Evolutionary conservation across 495 filamentous ascomycete genomes (phyloP).

Genomic region (Penicillium antarcticum): DNA sequence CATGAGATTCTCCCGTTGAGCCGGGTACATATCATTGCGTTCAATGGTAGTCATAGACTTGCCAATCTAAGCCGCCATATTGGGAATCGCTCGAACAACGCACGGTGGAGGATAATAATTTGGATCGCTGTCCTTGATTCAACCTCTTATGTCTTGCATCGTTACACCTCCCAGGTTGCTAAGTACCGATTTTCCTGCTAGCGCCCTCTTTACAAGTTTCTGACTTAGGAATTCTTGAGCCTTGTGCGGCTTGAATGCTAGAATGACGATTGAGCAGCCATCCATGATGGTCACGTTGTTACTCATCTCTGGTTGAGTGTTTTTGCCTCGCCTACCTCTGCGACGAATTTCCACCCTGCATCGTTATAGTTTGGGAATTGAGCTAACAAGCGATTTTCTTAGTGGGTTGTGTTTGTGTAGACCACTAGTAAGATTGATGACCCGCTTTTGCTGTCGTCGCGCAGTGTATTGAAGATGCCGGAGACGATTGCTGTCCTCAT

Average conservation of each 20-base stretch:
- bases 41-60: conserved; percentile 23
- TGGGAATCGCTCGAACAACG: conserved; percentile 22
- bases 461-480: conserved; percentile 5
- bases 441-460: conserved; percentile 10
- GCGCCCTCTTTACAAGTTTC: conserved; percentile 10
- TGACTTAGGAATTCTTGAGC: conserved; percentile 12
- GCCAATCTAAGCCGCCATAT: conserved; percentile 20
- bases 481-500: conserved; percentile 21
- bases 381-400: neutral
- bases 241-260: conserved; percentile 24
- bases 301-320: neutral
- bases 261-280: conserved; percentile 20
- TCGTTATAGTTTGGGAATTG: neutral
- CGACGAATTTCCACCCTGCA: neutral
- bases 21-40: neutral
- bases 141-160: conserved; percentile 55
- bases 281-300: conserved; percentile 10
- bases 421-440: conserved; percentile 8
- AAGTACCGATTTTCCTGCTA: conserved; percentile 73
- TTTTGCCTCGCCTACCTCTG: neutral
- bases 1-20: conserved; percentile 3
- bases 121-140: conserved; percentile 41
- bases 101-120: neutral
- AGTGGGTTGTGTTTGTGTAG: conserved; percentile 9
- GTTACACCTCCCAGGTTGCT: conserved; percentile 78